Conservation (phyloP, 2,329 filamentous ascomycete genomes). For the Pseudogymnoascus sp. region DNA sequence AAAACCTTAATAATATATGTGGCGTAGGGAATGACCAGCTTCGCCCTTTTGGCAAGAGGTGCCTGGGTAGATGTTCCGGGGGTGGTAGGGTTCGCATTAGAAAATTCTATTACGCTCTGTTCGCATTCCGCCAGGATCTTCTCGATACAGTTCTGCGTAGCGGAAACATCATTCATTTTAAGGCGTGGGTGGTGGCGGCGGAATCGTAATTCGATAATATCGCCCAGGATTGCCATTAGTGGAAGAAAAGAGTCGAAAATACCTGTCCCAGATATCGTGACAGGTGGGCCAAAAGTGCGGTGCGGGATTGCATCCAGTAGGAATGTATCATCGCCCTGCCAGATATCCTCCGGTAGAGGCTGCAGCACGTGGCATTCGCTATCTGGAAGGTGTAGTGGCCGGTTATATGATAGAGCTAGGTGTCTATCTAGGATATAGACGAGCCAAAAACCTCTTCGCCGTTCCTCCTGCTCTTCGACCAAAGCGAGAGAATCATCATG, state of each 20-base stretch:
- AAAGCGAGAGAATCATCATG: not conserved
- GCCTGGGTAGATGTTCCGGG: not conserved
- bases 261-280: conserved; percentile 32
- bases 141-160: not conserved
- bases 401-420: conserved; percentile 10
- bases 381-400: conserved; percentile 35
- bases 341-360: conserved; percentile 9
- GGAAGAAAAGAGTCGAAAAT: conserved; percentile 44
- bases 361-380: conserved; percentile 35
- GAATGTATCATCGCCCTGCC: conserved; percentile 6
- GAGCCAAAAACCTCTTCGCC: conserved; percentile 9
- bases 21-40: conserved; percentile 24
- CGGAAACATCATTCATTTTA: conserved; percentile 16
- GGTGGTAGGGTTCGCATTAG: conserved; percentile 8
- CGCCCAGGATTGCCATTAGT: conserved; percentile 40
- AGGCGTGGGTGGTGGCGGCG: conserved; percentile 36
- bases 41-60: conserved; percentile 22
- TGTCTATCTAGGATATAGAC: conserved; percentile 10
- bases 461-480: conserved; percentile 7
- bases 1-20: conserved; percentile 41
- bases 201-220: conserved; percentile 41
- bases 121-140: not conserved
- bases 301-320: not conserved
- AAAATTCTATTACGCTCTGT: not conserved
- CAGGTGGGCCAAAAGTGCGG: conserved; percentile 29